phyloP scores from a whole-genome alignment of 2,329 filamentous ascomycete genomes.

The Aspergillus neoniger region DNA sequence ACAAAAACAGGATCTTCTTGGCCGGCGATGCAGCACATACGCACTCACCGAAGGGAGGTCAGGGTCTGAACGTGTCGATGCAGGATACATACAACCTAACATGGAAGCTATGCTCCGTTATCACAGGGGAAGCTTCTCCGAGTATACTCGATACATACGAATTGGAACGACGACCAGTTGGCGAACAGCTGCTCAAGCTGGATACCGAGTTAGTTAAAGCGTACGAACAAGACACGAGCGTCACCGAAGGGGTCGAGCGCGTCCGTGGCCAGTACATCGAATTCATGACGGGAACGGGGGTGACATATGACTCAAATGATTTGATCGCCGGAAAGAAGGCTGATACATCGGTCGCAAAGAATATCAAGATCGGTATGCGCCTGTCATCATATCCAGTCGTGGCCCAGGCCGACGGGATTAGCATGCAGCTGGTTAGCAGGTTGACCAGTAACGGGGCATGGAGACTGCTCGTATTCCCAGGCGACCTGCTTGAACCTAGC shows the following conservation, averaged over 20 bases:
- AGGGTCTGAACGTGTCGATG: conserved; percentile 4
- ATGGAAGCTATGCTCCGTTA: conserved; percentile 39
- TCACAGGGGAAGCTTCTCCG: conserved; percentile 43
- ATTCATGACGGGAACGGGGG: conserved; percentile 13
- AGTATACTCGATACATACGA: conserved; percentile 55
- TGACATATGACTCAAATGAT: conserved; percentile 9
- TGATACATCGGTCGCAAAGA: conserved; percentile 6
- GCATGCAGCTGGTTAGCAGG: conserved; percentile 8
- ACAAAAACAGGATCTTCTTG: neutral
- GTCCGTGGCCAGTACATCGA: conserved; percentile 3
- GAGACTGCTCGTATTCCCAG: conserved; percentile 24
- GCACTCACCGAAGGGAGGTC: neutral
- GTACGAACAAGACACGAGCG: conserved; percentile 1
- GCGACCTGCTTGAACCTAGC: conserved; percentile 12
- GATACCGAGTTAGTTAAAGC: conserved; percentile 38
- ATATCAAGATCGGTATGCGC: conserved; percentile 20
- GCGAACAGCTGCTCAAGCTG: conserved; percentile 66
- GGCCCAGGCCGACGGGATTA: conserved; percentile 14
- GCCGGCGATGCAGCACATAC: conserved; percentile 2
- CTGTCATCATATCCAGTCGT: conserved; percentile 14
- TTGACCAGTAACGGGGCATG: conserved; percentile 22
- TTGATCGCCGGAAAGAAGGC: neutral
- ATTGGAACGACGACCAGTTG: conserved; percentile 60
- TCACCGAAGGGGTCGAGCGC: neutral
- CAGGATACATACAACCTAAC: conserved; percentile 4